Evolutionary conservation across 2,329 filamentous ascomycete species (phyloP).

Genomic region (Pleurostoma richardsiae): DNA sequence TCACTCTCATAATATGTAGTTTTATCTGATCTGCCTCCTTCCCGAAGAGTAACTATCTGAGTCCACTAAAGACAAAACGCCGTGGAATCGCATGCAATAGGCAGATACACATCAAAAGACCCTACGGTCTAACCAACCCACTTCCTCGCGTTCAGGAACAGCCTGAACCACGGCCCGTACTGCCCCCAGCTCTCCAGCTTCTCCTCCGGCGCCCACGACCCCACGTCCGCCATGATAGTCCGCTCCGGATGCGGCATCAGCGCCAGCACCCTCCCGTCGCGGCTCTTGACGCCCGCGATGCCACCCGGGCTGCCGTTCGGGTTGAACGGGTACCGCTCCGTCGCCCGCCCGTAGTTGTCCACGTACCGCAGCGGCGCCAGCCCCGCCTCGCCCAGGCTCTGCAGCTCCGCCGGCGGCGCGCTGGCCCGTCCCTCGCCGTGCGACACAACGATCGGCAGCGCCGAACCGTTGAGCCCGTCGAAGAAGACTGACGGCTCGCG

Average conservation of each 20-base stretch:
- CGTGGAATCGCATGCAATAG: no score
- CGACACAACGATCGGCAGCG: constrained; percentile 79
- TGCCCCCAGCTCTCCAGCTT: constrained; percentile 67
- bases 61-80: no score
- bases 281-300: constrained; percentile 73
- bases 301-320: constrained; percentile 78
- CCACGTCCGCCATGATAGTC: constrained; percentile 75
- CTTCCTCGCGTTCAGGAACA: constrained; percentile 82
- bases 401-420: constrained; percentile 42
- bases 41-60: no score
- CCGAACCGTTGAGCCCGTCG: constrained; percentile 77
- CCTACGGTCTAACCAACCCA: constrained; percentile 62
- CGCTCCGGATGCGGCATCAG: constrained; percentile 94
- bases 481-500: constrained; percentile 75
- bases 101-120: no score
- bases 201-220: constrained; percentile 62
- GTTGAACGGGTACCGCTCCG: constrained; percentile 84
- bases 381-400: constrained; percentile 56
- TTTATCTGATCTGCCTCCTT: no score
- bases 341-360: constrained; percentile 71
- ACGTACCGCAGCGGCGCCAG: constrained; percentile 78
- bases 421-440: constrained; percentile 86
- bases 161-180: constrained; percentile 76
- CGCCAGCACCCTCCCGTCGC: constrained; percentile 75
- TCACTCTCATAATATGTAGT: no score